Base-by-base conservation (phyloP, 176 grass and related monocot species). In the Typha latifolia region DNA sequence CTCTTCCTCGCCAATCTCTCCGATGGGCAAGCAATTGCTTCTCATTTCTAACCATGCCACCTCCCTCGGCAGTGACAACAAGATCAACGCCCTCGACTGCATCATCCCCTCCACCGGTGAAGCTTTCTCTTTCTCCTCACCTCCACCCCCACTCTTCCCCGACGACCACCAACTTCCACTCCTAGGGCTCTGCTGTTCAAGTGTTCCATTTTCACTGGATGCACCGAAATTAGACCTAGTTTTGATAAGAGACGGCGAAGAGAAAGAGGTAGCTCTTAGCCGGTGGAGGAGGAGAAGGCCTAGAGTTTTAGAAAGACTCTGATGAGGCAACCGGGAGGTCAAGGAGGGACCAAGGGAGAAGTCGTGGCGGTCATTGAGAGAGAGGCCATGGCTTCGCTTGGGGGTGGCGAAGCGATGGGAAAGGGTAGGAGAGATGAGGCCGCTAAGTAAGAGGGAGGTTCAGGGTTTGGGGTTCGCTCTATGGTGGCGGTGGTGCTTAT, bases 11-110 rank as follows among this genome's bases (percentile, higher is more conserved):
- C 88, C 82, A 43, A 93, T 68, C 16, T 72, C 69, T 11, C 73
- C 77, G 57, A 83, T 32, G 9, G 79, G 76, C 48, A 71, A 66
- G 61, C 78, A 82, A 53, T 85, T 70, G 66, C 78, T 85, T 0
- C 78, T 78, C 64, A 89, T 77, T 69, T 93, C 90, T 1, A 85
- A 82, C 48, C 90, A 77, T n/a, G 80, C 90, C 32, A 93, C 90
- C 66, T 93, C 85, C 72, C 85, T 82, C 9, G 79, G 90, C 0
- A 85, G 85, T 0, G 85, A 85, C 49, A 93, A 75, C 3, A 78
- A 88, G 66, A 93, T 85, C 62, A 93, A 69, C 48, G 82, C 82
- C 7, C 13, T 34, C 48, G 75, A 65, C 59, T 93, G 90, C 47
- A 88, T 49, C 13, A 89, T 37, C 0, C 85, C 85, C 52, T 93